A percentile compares a stretch with the other conserved stretches of the same genome.
Conservation (phyloP, 306 rosid genomes). For the Prunus armeniaca region DNA sequence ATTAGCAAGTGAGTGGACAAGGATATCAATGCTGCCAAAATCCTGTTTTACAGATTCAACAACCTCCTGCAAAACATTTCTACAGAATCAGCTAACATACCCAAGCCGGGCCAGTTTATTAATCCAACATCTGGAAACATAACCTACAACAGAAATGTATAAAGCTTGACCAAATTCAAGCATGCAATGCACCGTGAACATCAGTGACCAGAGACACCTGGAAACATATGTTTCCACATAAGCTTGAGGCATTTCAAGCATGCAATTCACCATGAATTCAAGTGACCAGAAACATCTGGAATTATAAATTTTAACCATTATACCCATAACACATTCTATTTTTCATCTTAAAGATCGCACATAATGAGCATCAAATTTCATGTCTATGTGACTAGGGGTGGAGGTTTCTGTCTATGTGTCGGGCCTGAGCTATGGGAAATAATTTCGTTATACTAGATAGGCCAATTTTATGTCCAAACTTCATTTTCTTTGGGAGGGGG, state of each 20-base stretch:
- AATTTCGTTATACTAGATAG: neutral
- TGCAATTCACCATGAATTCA: slow-evolving; percentile 1
- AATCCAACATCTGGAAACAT: neutral
- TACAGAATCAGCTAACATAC: neutral
- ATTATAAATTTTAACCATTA: neutral
- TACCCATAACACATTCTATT: neutral
- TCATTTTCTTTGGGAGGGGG: neutral
- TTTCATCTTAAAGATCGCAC: neutral
- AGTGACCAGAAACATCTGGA: neutral
- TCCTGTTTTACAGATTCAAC: slow-evolving; percentile 85
- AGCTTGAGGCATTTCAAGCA: slow-evolving; percentile 1
- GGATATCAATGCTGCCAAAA: slow-evolving; percentile 93
- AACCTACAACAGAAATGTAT: neutral
- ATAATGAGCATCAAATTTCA: neutral
- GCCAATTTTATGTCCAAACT: neutral
- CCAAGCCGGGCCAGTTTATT: neutral
- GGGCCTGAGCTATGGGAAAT: neutral
- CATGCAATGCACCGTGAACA: neutral
- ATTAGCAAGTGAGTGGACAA: slow-evolving; percentile 98
- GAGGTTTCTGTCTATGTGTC: neutral
- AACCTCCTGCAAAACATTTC: slow-evolving; percentile 62
- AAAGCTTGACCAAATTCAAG: neutral
- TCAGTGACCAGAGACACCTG: neutral
- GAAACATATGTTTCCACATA: neutral
- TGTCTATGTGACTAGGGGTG: neutral